A percentile compares a stretch with the other conserved stretches of the same genome.
These are phyloP conservation scores for Hypoxylon sp. DNA, from an alignment of 2,329 filamentous ascomycete species.

Conservation along the genomic window DNA sequence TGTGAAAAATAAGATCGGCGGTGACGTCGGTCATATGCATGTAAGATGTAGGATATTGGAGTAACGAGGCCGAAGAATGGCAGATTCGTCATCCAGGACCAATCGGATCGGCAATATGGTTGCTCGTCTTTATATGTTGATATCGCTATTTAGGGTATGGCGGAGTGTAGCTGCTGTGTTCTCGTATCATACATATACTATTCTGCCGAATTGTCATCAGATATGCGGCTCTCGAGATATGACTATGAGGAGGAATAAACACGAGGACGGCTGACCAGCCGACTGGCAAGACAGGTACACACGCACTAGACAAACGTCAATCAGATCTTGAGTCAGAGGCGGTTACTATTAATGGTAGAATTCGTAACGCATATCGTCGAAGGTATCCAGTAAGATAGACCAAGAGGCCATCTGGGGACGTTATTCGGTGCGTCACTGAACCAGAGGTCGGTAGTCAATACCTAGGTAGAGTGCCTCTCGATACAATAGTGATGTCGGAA, in stretches of 20 bases:
- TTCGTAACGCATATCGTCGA: constrained; percentile 37
- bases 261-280: neutral
- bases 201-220: constrained; percentile 24
- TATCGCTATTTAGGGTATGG: constrained; percentile 14
- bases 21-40: constrained; percentile 27
- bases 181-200: constrained; percentile 31
- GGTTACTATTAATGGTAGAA: constrained; percentile 19
- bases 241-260: constrained; percentile 10
- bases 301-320: constrained; percentile 7
- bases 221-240: constrained; percentile 13
- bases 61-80: constrained; percentile 13
- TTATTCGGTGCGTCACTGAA: constrained; percentile 18
- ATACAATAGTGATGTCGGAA: neutral
- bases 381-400: constrained; percentile 26
- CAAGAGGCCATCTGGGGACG: constrained; percentile 31
- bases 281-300: neutral
- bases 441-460: neutral
- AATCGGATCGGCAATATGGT: constrained; percentile 10
- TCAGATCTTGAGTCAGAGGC: constrained; percentile 10
- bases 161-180: constrained; percentile 1
- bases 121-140: constrained; percentile 9
- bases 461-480: neutral
- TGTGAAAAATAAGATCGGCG: constrained; percentile 22
- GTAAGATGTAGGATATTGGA: constrained; percentile 22
- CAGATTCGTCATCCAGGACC: constrained; percentile 7